Evolutionary conservation across 106 monocot genomes (phyloP).

Genomic region (Iris macrosiphon): DNA sequence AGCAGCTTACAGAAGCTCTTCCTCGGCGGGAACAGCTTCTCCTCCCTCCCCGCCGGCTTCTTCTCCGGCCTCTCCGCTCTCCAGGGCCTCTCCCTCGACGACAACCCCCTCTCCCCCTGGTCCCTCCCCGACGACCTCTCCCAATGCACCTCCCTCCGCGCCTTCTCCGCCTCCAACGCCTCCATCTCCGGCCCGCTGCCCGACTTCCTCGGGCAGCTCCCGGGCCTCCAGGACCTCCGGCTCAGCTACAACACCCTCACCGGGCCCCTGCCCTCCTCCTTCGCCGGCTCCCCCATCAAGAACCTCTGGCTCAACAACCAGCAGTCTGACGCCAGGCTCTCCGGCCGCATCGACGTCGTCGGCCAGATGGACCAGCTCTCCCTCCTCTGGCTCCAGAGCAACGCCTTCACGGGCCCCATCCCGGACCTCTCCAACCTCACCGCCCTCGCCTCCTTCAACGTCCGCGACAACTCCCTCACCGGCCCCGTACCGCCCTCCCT

Average conservation of each 20-base stretch:
- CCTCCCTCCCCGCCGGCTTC: conserved; percentile 40
- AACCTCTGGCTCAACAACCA: conserved; percentile 41
- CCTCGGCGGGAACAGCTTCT: conserved; percentile 49
- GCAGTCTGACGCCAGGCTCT: conserved; percentile 27
- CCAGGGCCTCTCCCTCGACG: conserved; percentile 40
- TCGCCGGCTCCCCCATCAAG: conserved; percentile 26
- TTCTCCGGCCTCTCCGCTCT: conserved; percentile 55
- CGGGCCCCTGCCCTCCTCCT: conserved; percentile 36
- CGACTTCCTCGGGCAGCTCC: conserved; percentile 31
- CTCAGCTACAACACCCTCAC: conserved; percentile 67
- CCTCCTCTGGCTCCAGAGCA: conserved; percentile 62
- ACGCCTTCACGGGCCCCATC: conserved; percentile 73
- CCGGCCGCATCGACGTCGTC: conserved; percentile 58
- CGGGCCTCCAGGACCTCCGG: conserved; percentile 27
- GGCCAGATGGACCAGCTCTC: conserved; percentile 42
- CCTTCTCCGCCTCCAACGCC: conserved; percentile 60
- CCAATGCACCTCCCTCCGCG: conserved; percentile 11
- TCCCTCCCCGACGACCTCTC: conserved; percentile 25
- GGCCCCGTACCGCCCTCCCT: conserved; percentile 60
- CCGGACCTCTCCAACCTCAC: conserved; percentile 70
- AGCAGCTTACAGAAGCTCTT: conserved; percentile 27
- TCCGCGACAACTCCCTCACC: conserved; percentile 70
- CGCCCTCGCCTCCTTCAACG: conserved; percentile 40
- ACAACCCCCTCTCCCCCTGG: conserved; percentile 55
- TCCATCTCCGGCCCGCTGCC: conserved; percentile 46